These are phyloP conservation scores for Didymella glomerata DNA, from an alignment of 2,329 filamentous ascomycete genomes.

Conservation along the genomic window DNA sequence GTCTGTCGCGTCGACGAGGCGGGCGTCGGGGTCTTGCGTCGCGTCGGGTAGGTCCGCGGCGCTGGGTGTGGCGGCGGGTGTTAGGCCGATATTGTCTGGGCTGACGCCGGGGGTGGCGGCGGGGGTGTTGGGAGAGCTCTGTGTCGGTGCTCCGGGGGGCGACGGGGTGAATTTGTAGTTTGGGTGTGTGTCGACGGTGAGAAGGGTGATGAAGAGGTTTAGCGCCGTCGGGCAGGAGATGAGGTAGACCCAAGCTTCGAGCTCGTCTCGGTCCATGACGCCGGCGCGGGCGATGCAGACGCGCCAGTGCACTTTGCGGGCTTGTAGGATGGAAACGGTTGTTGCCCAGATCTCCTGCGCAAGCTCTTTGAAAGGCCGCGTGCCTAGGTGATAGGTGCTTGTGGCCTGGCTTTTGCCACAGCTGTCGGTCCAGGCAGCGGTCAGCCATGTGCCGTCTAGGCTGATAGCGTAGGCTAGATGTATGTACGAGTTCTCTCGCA, in stretches of 20 bases:
- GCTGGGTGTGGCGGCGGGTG: conserved; percentile 72
- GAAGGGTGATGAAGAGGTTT: conserved; percentile 59
- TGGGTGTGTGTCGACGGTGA: conserved; percentile 72
- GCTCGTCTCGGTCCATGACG: conserved; percentile 71
- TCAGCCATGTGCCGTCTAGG: conserved; percentile 79
- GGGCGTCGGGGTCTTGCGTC: conserved; percentile 66
- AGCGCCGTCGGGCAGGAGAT: conserved; percentile 49
- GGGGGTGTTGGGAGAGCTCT: conserved; percentile 25
- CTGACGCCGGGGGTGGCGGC: conserved; percentile 43
- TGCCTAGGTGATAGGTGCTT: conserved; percentile 74
- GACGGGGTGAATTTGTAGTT: conserved; percentile 69
- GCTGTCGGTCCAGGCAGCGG: conserved; percentile 82
- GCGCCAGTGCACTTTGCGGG: conserved; percentile 77
- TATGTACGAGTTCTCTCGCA: conserved; percentile 81
- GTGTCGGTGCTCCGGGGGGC: conserved; percentile 30
- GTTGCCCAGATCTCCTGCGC: conserved; percentile 80
- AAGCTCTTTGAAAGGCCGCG: conserved; percentile 70
- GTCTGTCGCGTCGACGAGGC: conserved; percentile 76
- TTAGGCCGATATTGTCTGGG: conserved; percentile 56
- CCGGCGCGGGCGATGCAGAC: conserved; percentile 77
- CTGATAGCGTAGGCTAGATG: conserved; percentile 82
- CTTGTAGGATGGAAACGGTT: conserved; percentile 75
- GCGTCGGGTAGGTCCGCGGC: conserved; percentile 58
- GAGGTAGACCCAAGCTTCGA: conserved; percentile 56
- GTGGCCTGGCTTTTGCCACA: conserved; percentile 76